Evolutionary conservation across 2,329 filamentous ascomycete species (phyloP).

Genomic region (Lachnellula subtilissima): DNA sequence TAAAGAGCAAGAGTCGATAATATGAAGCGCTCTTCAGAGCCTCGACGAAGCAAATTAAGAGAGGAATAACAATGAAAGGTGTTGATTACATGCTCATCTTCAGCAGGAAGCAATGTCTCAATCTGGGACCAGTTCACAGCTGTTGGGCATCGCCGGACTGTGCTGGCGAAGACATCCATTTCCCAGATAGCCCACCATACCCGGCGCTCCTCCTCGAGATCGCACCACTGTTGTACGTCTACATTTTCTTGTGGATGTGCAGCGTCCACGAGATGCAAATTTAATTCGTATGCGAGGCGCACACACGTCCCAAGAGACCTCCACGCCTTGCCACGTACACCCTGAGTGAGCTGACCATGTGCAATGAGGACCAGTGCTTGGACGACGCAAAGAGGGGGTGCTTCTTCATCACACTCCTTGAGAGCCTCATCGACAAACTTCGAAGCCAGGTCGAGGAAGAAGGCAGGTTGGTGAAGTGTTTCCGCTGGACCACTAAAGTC

Average conservation of each 20-base stretch:
- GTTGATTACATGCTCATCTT: conserved; percentile 23
- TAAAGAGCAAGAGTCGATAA: too few species aligned
- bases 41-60: too few species aligned
- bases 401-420: conserved; percentile 30
- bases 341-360: conserved; percentile 33
- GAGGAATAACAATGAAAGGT: too few species aligned
- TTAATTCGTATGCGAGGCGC: conserved; percentile 21
- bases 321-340: conserved; percentile 36
- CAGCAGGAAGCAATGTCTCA: conserved; percentile 34
- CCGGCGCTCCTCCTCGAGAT: conserved; percentile 35
- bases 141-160: conserved; percentile 35
- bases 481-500: neutral
- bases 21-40: too few species aligned
- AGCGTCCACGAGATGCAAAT: conserved; percentile 14
- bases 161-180: conserved; percentile 39
- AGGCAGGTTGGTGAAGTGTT: neutral
- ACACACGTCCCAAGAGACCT: conserved; percentile 30
- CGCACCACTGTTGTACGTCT: conserved; percentile 19
- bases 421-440: conserved; percentile 30
- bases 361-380: conserved; percentile 34
- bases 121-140: conserved; percentile 35
- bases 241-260: conserved; percentile 5
- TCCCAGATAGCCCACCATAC: conserved; percentile 41
- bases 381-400: conserved; percentile 33
- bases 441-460: conserved; percentile 24